Evolutionary conservation across 768 basidiomycete species (phyloP).

Genomic region (Leccinum subgranulosum): DNA sequence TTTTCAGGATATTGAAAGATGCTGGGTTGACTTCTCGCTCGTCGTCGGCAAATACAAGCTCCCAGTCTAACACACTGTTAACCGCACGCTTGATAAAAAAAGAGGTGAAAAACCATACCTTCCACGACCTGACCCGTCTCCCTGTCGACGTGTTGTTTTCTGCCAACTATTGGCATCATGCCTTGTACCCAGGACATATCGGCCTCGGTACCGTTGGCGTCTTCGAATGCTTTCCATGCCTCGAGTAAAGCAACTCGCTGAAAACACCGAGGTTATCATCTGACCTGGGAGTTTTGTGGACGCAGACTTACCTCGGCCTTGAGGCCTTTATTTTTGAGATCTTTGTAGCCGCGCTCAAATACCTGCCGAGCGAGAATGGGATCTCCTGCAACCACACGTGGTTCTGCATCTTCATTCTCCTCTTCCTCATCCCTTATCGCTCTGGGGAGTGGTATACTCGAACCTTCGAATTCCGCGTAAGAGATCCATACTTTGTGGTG

Average conservation of each 20-base stretch:
- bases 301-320: constrained; percentile 76
- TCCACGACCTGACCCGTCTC: constrained; percentile 85
- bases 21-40: constrained; percentile 91
- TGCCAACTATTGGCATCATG: constrained; percentile 92
- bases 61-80: constrained; percentile 66
- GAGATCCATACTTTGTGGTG: constrained; percentile 98
- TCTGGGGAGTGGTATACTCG: constrained; percentile 62
- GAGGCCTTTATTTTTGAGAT: constrained; percentile 73
- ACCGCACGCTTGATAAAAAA: neutral
- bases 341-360: constrained; percentile 85
- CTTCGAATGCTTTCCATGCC: constrained; percentile 94
- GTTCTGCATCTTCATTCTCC: constrained; percentile 47
- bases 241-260: constrained; percentile 91
- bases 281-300: neutral
- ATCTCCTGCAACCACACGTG: constrained; percentile 70
- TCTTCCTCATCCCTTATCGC: constrained; percentile 71
- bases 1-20: constrained; percentile 93
- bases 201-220: constrained; percentile 67
- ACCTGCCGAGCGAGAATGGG: constrained; percentile 65
- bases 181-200: constrained; percentile 80
- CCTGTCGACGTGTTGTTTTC: constrained; percentile 77
- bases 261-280: constrained; percentile 4
- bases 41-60: constrained; percentile 95
- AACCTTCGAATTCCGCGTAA: constrained; percentile 89
- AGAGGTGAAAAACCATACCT: constrained; percentile 45